phyloP scores from a whole-genome alignment of 805 yeast species.

The Danielia oregonensis region DNA sequence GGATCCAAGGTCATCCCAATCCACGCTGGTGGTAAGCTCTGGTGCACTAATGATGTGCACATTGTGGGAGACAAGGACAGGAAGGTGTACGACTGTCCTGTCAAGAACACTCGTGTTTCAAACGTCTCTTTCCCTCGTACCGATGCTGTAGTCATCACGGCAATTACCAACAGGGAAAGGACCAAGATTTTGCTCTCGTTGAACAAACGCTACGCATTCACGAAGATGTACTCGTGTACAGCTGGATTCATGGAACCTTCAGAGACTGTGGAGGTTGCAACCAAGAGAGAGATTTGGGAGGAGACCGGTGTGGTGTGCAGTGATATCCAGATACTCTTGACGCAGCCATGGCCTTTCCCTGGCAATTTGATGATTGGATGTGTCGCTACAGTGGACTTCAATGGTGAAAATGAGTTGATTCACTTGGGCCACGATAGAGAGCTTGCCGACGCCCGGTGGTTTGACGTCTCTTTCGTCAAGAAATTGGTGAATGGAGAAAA shows the following conservation, averaged over 20 bases:
- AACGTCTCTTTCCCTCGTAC: conserved; percentile 90
- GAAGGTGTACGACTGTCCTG: conserved; percentile 31
- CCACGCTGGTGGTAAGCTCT: conserved; percentile 55
- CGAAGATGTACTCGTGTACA: conserved; percentile 70
- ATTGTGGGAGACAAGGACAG: conserved; percentile 7
- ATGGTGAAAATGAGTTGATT: conserved; percentile 61
- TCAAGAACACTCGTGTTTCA: conserved; percentile 44
- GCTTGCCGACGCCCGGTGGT: conserved; percentile 83
- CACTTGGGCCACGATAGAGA: conserved; percentile 82
- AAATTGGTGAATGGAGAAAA: conserved; percentile 30
- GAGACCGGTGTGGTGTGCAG: conserved; percentile 79
- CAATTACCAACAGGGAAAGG: conserved; percentile 60
- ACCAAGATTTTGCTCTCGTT: conserved; percentile 68
- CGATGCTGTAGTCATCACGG: conserved; percentile 84
- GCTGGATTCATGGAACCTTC: conserved; percentile 97
- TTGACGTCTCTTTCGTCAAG: conserved; percentile 51
- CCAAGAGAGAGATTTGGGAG: conserved; percentile 89
- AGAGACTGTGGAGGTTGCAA: conserved; percentile 86
- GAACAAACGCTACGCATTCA: conserved; percentile 53
- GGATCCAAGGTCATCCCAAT: conserved; percentile 61
- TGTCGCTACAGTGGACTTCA: conserved; percentile 68
- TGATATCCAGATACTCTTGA: conserved; percentile 56
- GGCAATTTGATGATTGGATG: conserved; percentile 93
- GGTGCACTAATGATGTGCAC: conserved; percentile 14
- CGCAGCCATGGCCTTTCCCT: conserved; percentile 99